These are phyloP conservation scores for Moesziomyces sp. DNA, from an alignment of 1,284 basidiomycete genomes.

Conservation along the genomic window DNA sequence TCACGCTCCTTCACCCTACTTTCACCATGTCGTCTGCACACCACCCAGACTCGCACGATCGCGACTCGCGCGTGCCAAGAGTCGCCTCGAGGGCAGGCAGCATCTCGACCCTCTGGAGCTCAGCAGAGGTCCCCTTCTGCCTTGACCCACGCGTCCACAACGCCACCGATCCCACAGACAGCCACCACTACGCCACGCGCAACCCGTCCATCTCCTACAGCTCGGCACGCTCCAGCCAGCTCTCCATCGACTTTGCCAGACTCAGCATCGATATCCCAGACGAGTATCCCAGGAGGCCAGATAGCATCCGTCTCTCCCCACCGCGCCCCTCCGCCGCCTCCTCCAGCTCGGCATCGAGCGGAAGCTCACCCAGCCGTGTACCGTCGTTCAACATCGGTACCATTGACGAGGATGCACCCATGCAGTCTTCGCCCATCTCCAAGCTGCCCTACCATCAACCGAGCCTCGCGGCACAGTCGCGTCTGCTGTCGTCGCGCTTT, in stretches of 20 bases:
- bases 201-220: slow-evolving; percentile 11
- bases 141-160: slow-evolving; percentile 42
- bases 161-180: slow-evolving; percentile 8
- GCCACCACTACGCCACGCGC: slow-evolving; percentile 1
- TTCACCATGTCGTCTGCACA: slow-evolving; percentile 16
- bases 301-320: slow-evolving; percentile 28
- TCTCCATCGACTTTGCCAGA: slow-evolving; percentile 32
- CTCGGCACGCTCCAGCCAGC: slow-evolving; percentile 24
- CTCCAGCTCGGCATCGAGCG: slow-evolving; percentile 12
- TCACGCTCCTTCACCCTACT: no score
- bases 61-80: slow-evolving; percentile 27
- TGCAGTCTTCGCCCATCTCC: slow-evolving; percentile 22
- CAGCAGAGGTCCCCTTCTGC: slow-evolving; percentile 57
- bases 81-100: slow-evolving; percentile 41
- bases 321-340: slow-evolving; percentile 15
- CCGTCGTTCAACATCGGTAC: slow-evolving; percentile 39
- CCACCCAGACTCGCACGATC: slow-evolving; percentile 19
- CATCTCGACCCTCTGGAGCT: slow-evolving; percentile 58
- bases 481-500: slow-evolving; percentile 27
- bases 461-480: slow-evolving; percentile 6
- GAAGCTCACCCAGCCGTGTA: slow-evolving; percentile 22
- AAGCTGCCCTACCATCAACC: slow-evolving; percentile 25
- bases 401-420: slow-evolving; percentile 30
- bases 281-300: slow-evolving; percentile 35
- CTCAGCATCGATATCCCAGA: slow-evolving; percentile 44